Base-by-base conservation (phyloP, 768 basidiomycete genomes). In the Pleurotus djamor region DNA sequence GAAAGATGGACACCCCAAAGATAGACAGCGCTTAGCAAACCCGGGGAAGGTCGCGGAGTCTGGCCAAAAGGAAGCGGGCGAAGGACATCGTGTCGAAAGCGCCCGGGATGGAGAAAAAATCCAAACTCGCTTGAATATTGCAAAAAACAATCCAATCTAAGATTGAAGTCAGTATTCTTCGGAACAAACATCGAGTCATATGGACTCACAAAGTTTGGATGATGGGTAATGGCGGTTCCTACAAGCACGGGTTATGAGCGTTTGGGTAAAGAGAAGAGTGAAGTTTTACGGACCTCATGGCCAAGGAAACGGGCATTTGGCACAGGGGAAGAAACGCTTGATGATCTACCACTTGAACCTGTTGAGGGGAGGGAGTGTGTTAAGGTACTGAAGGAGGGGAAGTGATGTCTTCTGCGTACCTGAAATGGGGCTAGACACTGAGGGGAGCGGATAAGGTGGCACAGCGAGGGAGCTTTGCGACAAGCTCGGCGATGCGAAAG, bases 61-160 rank as follows among this genome's bases (percentile, higher is more conserved):
- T 81, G 76, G 0, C 82, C 78, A 52, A 85, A 75, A 1, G 79
- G 74, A 47, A 79, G 77, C 1, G 75, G 69, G 12, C 88, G 75
- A 52, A 88, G 75, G 5, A 75, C 71, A 4, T 77, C 70, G 38
- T 75, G 73, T 48, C 79, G 79, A 61, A 87, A 80, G 35, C 84
- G 78, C 6, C 76, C 59, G 5, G 70, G 64, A 58, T 78, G 71
- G 58, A 92, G 81, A 69, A 91, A 92, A 66, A 91, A 85, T 4
- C 87, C 87, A 59, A 89, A 78, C 63, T 85, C 79, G 37, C 75
- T 68, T 0, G 82, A 78, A 63, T 89, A 78, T 13, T 80, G 82
- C 9, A 85, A 68, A 66, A 93, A 86, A 32, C 74, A 74, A 65
- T 86, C 82, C 3, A 88, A 68, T 38, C 88, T 90, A 52, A 14